A percentile compares a stretch with the other conserved stretches of the same genome.
These are phyloP conservation scores for Neurospora crassa DNA, from an alignment of 2,329 filamentous ascomycete genomes.

Conservation along the genomic window DNA sequence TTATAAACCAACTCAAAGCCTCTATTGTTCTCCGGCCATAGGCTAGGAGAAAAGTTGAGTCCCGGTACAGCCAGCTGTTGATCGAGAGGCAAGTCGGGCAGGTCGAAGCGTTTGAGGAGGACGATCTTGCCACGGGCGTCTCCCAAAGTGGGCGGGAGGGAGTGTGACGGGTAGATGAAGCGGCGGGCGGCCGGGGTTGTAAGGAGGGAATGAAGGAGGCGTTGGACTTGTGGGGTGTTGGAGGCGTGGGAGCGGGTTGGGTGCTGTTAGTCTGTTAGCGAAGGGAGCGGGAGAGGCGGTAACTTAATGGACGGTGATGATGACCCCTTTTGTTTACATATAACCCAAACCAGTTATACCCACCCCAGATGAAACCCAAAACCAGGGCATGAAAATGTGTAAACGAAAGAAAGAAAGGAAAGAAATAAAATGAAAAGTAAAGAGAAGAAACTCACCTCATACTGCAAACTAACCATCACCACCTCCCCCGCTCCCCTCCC, in stretches of 20 bases:
- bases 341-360: background rate
- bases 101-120: constrained; percentile 35
- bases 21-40: constrained; percentile 33
- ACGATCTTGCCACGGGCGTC: constrained; percentile 34
- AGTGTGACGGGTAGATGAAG: constrained; percentile 37
- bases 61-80: constrained; percentile 32
- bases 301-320: constrained; percentile 1
- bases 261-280: constrained; percentile 7
- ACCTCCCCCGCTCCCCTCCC: constrained; percentile 3
- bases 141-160: constrained; percentile 37
- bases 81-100: constrained; percentile 25
- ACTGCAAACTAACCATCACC: constrained; percentile 25
- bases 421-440: background rate
- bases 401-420: background rate
- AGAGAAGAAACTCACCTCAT: constrained; percentile 23
- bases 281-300: constrained; percentile 27
- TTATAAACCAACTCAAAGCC: constrained; percentile 35
- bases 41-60: constrained; percentile 32
- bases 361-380: background rate
- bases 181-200: constrained; percentile 27
- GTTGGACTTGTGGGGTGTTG: background rate
- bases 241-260: background rate
- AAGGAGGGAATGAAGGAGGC: constrained; percentile 16
- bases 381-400: background rate
- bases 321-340: background rate